Evolutionary conservation across 495 filamentous ascomycete genomes (phyloP).

Genomic region (Lasiosphaeriaceae sp.): DNA sequence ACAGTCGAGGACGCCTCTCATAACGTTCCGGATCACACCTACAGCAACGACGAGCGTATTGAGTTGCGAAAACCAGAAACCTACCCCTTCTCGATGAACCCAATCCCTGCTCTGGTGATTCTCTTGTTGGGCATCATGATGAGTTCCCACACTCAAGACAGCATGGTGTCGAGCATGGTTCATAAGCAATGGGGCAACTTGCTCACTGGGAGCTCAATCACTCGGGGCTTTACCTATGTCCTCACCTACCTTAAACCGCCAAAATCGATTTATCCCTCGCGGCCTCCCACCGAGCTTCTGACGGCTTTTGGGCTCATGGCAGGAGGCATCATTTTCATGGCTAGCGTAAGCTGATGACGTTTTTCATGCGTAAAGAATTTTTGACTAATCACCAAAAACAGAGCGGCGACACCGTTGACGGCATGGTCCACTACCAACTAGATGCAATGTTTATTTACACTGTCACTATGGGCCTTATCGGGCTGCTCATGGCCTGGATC

Average conservation of each 20-base stretch:
- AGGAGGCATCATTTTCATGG: conserved; percentile 91
- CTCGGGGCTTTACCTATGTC: conserved; percentile 76
- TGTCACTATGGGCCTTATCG: conserved; percentile 77
- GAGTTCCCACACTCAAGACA: conserved; percentile 83
- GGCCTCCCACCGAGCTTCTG: conserved; percentile 88
- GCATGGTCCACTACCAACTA: conserved; percentile 71
- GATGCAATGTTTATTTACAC: conserved; percentile 93
- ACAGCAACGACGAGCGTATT: conserved; percentile 43
- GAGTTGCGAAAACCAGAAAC: conserved; percentile 57
- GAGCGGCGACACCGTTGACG: conserved; percentile 67
- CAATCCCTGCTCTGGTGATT: conserved; percentile 82
- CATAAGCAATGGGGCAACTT: conserved; percentile 93
- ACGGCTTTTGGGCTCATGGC: conserved; percentile 81
- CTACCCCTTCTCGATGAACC: conserved; percentile 79
- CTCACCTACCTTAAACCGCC: conserved; percentile 79
- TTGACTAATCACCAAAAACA: conserved; percentile 25
- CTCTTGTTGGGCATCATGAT: conserved; percentile 89
- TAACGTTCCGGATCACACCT: conserved; percentile 25
- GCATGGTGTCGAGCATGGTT: conserved; percentile 84
- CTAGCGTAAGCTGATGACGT: conserved; percentile 58
- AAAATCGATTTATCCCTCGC: conserved; percentile 73
- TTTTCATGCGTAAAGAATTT: not conserved
- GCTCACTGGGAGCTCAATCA: conserved; percentile 74
- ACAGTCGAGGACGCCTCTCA: conserved; percentile 45
- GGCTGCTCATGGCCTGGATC: conserved; percentile 82